Evolutionary conservation across 495 filamentous ascomycete species (phyloP), one percentile per base, ranked within the genome.

Genomic region (Aspergillus nanangensis): DNA sequence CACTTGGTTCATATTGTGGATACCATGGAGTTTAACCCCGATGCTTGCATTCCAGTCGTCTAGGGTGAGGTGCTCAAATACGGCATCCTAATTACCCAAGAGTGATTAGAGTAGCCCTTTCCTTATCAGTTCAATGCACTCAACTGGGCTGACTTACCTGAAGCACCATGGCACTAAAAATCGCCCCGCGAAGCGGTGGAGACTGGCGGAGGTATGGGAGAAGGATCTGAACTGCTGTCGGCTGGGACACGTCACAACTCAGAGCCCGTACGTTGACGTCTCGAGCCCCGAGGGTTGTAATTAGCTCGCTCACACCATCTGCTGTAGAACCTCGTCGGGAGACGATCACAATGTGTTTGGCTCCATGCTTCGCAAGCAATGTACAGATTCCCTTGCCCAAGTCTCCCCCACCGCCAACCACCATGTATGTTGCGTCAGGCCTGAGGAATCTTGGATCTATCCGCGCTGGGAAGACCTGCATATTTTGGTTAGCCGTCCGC

Each of bases 301-400:
- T 48, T 14, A 78, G 67, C 4, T 51, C 36, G 43, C 55, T 29
- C 3, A 52, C 53, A 5, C 53, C 27, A 5, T 62, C 52, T 18
- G 48, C 55, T 13, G 51, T 42, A 23, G 51, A 47, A 21, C 61
- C 67, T 21, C 57, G 60, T 9, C 67, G 50, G 7, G 69, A 69
- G 4, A 69, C 45, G 7, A 86, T 67, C 4, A 82, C 66, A 15
- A 88, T 52, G 49, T 78, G 66, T 25, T 62, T 63, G 10, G 82
- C 84, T 8, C 82, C 82, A 25, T 76, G 72, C 14, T 67, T 50
- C 8, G 74, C 75, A 69, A 88, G 73, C 79, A 78, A 84, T 2
- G 60, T 65, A 1, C 80, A 63, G 48, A 86, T 70, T 37, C 75
- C 71, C 35, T 75, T 66, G 14, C 83, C 83, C 10, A 88, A 68